A percentile compares a stretch with the other conserved stretches of the same genome.
Conservation (phyloP, 148 eudicot species). For the Pharnaceum exiguum region DNA sequence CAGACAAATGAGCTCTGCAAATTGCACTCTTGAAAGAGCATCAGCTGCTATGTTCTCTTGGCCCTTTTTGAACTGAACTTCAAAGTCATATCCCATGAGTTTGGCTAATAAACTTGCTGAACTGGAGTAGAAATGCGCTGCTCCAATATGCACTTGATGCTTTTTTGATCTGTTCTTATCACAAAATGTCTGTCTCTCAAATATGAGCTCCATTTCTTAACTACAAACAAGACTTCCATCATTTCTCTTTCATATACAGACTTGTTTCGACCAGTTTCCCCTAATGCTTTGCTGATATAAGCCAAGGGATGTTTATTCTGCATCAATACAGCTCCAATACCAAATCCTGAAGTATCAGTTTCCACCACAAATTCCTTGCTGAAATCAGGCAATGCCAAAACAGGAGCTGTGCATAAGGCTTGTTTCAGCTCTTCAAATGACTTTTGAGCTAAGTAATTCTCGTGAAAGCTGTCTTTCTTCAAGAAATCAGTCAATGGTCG, state of each 20-base stretch:
- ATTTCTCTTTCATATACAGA: too few relatives aligned
- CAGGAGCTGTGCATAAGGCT: neutral
- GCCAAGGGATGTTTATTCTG: too few relatives aligned
- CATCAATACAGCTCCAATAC: too few relatives aligned
- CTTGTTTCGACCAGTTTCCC: too few relatives aligned
- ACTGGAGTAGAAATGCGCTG: neutral
- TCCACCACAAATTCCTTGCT: neutral
- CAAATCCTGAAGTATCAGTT: neutral
- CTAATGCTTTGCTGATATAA: too few relatives aligned
- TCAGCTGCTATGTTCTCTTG: neutral
- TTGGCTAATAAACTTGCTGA: neutral
- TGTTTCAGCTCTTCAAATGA: neutral
- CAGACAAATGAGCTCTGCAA: neutral
- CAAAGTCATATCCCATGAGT: slow-evolving; percentile 10
- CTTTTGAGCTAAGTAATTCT: neutral
- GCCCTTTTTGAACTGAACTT: neutral
- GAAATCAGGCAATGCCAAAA: slow-evolving; percentile 10
- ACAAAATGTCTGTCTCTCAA: neutral
- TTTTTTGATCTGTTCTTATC: neutral
- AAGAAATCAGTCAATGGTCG: too few relatives aligned
- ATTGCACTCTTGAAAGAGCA: slow-evolving; percentile 5
- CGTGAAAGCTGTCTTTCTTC: too few relatives aligned
- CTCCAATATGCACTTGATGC: neutral
- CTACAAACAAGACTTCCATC: neutral
- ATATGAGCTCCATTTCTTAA: neutral